phyloP scores from a whole-genome alignment of 352 stramenopile species.

The Pythium volutum region DNA sequence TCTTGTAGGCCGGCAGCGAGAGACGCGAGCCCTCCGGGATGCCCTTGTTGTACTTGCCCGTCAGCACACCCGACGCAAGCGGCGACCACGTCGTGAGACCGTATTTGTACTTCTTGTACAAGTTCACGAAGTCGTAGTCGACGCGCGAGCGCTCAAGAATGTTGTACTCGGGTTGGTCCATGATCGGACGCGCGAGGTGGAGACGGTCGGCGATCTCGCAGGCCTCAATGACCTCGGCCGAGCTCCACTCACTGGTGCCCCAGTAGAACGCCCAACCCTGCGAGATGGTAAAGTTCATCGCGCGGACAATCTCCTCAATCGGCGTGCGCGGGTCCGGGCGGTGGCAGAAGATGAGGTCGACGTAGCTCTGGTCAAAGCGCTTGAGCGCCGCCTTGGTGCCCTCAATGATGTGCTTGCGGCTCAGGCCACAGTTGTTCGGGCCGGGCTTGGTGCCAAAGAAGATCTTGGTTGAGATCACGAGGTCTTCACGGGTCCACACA shows the following conservation, averaged over 20 bases:
- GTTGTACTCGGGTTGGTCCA: conserved; percentile 67
- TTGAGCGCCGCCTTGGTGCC: conserved; percentile 55
- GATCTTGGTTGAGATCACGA: conserved; percentile 68
- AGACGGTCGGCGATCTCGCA: conserved; percentile 40
- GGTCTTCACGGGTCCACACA: conserved; percentile 43
- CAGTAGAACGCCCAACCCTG: conserved; percentile 32
- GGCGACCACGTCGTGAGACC: conserved; percentile 27
- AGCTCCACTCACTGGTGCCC: conserved; percentile 63
- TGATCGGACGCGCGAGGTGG: conserved; percentile 28
- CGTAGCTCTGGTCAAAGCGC: conserved; percentile 48
- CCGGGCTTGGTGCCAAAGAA: conserved; percentile 41
- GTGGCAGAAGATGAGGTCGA: conserved; percentile 69
- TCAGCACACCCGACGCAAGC: conserved; percentile 53
- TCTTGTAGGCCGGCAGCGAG: conserved; percentile 46
- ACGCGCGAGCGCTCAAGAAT: conserved; percentile 56
- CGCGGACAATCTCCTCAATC: conserved; percentile 22
- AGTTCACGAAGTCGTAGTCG: conserved; percentile 50
- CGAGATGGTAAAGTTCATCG: conserved; percentile 18
- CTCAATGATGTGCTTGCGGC: conserved; percentile 20
- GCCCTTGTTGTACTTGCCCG: conserved; percentile 56
- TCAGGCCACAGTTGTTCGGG: conserved; percentile 38
- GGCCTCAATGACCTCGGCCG: conserved; percentile 64
- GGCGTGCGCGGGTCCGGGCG: conserved; percentile 45
- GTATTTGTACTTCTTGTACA: conserved; percentile 69
- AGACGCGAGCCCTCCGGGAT: conserved; percentile 48